Evolutionary conservation across 2,329 filamentous ascomycete genomes (phyloP), one percentile per base, ranked within the genome.

Genomic region (Alternaria longipes): DNA sequence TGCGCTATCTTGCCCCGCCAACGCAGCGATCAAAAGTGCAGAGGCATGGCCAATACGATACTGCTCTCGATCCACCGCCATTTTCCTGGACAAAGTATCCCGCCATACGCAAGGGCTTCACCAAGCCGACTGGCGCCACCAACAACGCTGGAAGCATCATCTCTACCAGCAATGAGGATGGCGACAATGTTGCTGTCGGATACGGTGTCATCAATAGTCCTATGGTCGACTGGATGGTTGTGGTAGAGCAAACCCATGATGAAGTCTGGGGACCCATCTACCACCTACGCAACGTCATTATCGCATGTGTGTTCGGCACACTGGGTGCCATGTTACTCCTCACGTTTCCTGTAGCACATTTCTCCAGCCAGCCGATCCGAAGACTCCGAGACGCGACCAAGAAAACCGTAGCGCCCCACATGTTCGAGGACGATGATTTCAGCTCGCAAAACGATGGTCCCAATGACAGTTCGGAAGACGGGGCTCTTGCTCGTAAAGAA

Each of bases 251-350:
- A 76, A 83, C 87, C 3, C 87, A 88, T 64, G 76, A 77, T 22
- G 93, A 97, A 78, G 92, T 93, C 0, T 93, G 91, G 80, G 83
- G 84, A 8, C 91, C 93, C 0, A 93, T 97, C 59, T 80, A 83
- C 28, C 89, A 87, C 20, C 83, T 97, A n/a, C 88, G 91, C 20
- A 89, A 90, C 49, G 92, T 97, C 52, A 85, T 97, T 2, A 79
- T 97, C 2, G 92, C 88, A 5, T 97, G 92, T 63, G 91, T 97
- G 0, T 96, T 97, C 74, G 92, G 91, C 1, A 94, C 93, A 0
- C 85, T 90, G 12, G 93, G 90, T 0, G 83, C 90, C 5, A 86
- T 96, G 53, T 75, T 93, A 3, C 63, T 96, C 8, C 76, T 96
- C 2, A 84, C 92, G 3, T 85, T 94, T 38, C 92, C 93, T 0